Base-by-base conservation (phyloP, 2,329 filamentous ascomycete species). In the Penicillium sp. region DNA sequence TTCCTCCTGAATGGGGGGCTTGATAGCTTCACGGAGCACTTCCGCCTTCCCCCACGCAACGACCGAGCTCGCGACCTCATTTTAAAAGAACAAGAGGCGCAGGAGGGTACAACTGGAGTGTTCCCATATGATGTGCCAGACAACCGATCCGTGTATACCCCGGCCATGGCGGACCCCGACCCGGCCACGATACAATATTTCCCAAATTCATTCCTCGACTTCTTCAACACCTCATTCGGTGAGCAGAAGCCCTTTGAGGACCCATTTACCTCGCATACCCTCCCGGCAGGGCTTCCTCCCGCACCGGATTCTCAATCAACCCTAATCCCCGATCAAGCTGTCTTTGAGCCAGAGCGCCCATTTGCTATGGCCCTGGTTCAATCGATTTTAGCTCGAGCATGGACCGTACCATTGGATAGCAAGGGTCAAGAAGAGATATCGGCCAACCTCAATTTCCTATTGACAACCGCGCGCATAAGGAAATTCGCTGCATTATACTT, bases 1-100 rank as follows among this genome's bases (percentile, higher is more conserved):
- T 79, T 79, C 31, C 72, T 80, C 9, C 65, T 80, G 6, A 80
- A 80, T 62, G 73, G 71, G 21, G 78, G 78, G 35, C 76, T 74
- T 6, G 77, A 79, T 49, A 78, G 75, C 55, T 80, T 80, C 55
- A 78, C 77, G 1, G 75, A 79, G 56, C 70, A 71, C 16, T 80
- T 78, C 52, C 74, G 71, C 21, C 74, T 79, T 8, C 78, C 78
- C 13, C 73, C 76, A 3, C 67, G 70, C 6, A 69, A 70, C 45
- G 76, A 79, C 55, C 70, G 73, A 13, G 59, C 70, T 26, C 69
- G 72, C 47, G 67, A 72, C 14, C 66, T 77, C 14, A 70, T 73
- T 48, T 76, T 72, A 49, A 69, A 76, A 26, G 67, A 68, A 24
- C 68, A 62, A 49, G 67, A 58, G 11, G 27, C 68, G 11, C 64